Evolutionary conservation across 108 stramenopile genomes (phyloP).

Genomic region (Nitzschia palea): DNA sequence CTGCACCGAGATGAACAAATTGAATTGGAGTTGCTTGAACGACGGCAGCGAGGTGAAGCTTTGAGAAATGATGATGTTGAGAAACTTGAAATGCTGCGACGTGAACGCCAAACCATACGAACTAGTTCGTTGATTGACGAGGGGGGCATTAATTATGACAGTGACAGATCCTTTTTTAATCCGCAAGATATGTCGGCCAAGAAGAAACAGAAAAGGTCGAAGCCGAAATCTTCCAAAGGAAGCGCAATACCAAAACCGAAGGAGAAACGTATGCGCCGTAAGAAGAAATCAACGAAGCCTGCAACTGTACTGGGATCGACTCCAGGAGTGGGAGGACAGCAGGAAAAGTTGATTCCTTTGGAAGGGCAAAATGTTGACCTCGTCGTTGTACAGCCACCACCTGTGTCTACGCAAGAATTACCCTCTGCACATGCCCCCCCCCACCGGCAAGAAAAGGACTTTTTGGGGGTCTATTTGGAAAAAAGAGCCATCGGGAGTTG

Average conservation of each 20-base stretch:
- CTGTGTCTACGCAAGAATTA: background rate
- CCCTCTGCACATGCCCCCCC: background rate
- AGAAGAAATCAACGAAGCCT: constrained; percentile 13
- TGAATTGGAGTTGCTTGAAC: constrained; percentile 18
- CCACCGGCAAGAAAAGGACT: constrained; percentile 8
- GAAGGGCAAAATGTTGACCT: background rate
- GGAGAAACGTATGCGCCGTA: constrained; percentile 12
- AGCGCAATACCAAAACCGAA: constrained; percentile 3
- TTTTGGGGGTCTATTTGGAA: constrained; percentile 17
- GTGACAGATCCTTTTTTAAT: background rate
- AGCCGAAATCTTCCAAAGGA: background rate
- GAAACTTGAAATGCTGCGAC: constrained; percentile 27
- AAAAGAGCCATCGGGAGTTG: constrained; percentile 17
- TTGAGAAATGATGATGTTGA: constrained; percentile 12
- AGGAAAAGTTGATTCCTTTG: background rate
- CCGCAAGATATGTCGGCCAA: background rate
- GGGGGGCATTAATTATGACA: background rate
- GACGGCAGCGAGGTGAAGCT: constrained; percentile 7
- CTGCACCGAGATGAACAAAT: constrained; percentile 17
- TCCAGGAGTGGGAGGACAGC: too few species aligned
- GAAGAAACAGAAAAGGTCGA: background rate
- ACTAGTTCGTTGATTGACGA: background rate
- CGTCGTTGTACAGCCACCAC: background rate
- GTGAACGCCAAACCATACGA: constrained; percentile 4
- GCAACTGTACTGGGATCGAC: too few species aligned